Conservation (phyloP, 225 moss, liverwort and hornwort genomes). For the Sphagnum contortum region DNA sequence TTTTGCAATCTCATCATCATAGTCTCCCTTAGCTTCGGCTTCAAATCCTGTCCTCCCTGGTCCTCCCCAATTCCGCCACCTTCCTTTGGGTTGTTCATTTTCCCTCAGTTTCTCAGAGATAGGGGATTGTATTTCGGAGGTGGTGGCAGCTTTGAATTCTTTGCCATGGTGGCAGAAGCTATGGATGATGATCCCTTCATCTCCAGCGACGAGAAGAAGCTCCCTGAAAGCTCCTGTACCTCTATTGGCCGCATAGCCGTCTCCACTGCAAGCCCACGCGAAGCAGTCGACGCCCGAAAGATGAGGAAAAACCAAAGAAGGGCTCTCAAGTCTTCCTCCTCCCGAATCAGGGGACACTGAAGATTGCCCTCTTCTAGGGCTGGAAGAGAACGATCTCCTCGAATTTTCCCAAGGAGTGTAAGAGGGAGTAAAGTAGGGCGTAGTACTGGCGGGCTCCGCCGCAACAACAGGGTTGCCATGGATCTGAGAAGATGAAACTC, state of each 20-base stretch:
- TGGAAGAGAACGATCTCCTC: constrained; percentile 11
- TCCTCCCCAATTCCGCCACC: constrained; percentile 53
- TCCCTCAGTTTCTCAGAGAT: constrained; percentile 5
- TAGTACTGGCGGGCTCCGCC: constrained; percentile 16
- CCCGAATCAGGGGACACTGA: constrained; percentile 9
- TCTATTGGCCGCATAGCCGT: constrained; percentile 63
- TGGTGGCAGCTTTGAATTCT: not conserved
- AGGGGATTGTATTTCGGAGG: constrained; percentile 1
- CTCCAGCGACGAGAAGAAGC: constrained; percentile 52
- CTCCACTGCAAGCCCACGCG: constrained; percentile 64
- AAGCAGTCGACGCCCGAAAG: constrained; percentile 54
- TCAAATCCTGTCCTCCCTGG: constrained; percentile 19
- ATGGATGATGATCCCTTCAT: constrained; percentile 59
- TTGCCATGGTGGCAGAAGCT: constrained; percentile 20
- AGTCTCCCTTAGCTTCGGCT: constrained; percentile 6
- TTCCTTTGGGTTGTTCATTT: constrained; percentile 23
- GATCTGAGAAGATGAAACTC: constrained; percentile 13
- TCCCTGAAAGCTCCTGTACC: constrained; percentile 56
- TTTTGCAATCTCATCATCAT: constrained; percentile 19
- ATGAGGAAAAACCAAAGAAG: constrained; percentile 26
- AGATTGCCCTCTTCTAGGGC: constrained; percentile 9
- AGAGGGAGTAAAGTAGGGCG: constrained; percentile 57
- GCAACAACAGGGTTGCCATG: constrained; percentile 30
- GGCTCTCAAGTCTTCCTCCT: not conserved
- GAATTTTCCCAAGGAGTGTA: constrained; percentile 21